phyloP scores from a whole-genome alignment of 2,329 filamentous ascomycete species.

The Aspergillus ruber region DNA sequence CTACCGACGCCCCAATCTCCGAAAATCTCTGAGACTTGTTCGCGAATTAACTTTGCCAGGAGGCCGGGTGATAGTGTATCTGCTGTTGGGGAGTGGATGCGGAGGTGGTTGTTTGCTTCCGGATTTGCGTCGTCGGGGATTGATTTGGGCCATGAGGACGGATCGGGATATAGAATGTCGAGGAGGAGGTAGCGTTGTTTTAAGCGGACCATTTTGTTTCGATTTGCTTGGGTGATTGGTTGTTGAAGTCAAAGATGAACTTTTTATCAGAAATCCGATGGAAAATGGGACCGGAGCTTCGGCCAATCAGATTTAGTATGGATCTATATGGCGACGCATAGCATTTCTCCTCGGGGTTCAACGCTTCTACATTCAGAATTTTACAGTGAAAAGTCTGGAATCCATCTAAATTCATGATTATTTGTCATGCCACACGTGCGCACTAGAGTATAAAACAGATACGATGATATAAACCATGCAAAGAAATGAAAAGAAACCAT shows the following conservation, averaged over 20 bases:
- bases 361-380: too few relatives aligned
- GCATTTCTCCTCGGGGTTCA: too few relatives aligned
- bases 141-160: conserved; percentile 28
- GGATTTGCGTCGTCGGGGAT: conserved; percentile 16
- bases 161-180: conserved; percentile 77
- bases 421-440: conserved; percentile 26
- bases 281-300: background rate
- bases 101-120: conserved; percentile 48
- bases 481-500: conserved; percentile 25
- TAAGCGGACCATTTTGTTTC: conserved; percentile 77
- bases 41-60: conserved; percentile 63
- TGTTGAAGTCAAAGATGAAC: background rate
- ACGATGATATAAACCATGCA: conserved; percentile 21
- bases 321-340: too few relatives aligned
- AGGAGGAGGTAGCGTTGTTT: conserved; percentile 96
- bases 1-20: conserved; percentile 72
- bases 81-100: conserved; percentile 72
- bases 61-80: conserved; percentile 60
- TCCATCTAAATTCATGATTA: too few relatives aligned
- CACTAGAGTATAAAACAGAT: conserved; percentile 21
- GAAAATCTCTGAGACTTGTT: conserved; percentile 66
- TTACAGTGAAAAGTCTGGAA: too few relatives aligned
- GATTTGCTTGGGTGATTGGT: background rate
- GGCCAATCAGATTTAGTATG: background rate
- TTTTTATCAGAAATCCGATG: background rate